phyloP scores from a whole-genome alignment of 106 monocot genomes.

The Phalaenopsis equestris region DNA sequence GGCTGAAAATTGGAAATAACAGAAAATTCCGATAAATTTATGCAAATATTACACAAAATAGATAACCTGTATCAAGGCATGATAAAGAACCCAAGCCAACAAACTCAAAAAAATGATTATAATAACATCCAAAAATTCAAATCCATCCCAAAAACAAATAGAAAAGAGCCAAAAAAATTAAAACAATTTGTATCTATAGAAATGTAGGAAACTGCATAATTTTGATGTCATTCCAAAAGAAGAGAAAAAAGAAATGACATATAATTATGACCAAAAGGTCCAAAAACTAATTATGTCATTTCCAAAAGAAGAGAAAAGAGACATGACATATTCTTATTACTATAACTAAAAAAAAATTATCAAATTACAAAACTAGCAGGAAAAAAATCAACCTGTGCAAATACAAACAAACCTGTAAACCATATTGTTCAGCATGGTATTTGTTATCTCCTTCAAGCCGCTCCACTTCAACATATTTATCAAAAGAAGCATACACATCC shows the following conservation, averaged over 20 bases:
- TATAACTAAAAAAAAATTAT: neutral
- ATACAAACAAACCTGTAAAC: slow-evolving; percentile 59
- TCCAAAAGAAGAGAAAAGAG: too few relatives aligned
- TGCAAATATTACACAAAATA: neutral
- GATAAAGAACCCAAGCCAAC: neutral
- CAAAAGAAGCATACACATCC: slow-evolving; percentile 95
- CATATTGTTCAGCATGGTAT: slow-evolving; percentile 85
- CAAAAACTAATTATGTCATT: neutral
- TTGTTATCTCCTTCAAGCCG: slow-evolving; percentile 90
- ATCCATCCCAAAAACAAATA: neutral
- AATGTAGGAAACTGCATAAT: neutral
- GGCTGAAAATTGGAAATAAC: neutral
- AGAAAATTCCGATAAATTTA: neutral
- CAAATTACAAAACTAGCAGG: slow-evolving; percentile 1
- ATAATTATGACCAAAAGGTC: slow-evolving; percentile 3
- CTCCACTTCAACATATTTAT: slow-evolving; percentile 94
- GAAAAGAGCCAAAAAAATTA: neutral
- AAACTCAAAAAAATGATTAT: neutral
- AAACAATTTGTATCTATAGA: neutral
- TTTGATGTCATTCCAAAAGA: neutral
- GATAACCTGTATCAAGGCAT: neutral
- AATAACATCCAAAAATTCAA: slow-evolving; percentile 1
- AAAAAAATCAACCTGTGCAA: neutral
- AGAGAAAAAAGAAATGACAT: neutral
- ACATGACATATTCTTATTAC: neutral